A percentile compares a stretch with the other conserved stretches of the same genome.
Evolutionary conservation across 495 filamentous ascomycete species (phyloP).

Genomic region (Aspergillus nanangensis): DNA sequence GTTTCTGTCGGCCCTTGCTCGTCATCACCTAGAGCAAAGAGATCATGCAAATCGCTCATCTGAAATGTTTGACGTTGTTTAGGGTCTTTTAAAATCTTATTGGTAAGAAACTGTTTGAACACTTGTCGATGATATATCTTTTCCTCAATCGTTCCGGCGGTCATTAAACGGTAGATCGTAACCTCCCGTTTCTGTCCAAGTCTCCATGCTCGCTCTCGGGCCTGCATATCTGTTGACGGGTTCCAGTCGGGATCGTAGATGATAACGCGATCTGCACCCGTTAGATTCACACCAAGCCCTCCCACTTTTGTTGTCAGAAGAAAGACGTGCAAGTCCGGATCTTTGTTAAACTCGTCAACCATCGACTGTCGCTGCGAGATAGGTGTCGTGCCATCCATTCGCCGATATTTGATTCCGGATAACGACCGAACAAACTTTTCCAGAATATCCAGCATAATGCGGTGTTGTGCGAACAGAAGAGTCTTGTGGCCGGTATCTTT

Average conservation of each 20-base stretch:
- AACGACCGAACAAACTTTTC: conserved; percentile 69
- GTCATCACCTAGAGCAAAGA: conserved; percentile 75
- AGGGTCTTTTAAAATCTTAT: conserved; percentile 90
- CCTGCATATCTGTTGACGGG: conserved; percentile 87
- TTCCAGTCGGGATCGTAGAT: conserved; percentile 99
- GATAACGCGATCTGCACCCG: conserved; percentile 91
- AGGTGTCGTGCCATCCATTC: conserved; percentile 89
- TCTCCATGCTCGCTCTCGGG: conserved; percentile 93
- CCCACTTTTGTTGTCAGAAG: conserved; percentile 93
- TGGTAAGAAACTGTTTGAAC: conserved; percentile 92
- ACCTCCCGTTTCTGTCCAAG: conserved; percentile 92
- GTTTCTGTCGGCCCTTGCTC: conserved; percentile 75
- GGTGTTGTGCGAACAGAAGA: conserved; percentile 82
- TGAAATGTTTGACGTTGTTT: conserved; percentile 86
- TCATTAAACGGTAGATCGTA: conserved; percentile 91
- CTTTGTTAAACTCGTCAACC: conserved; percentile 87
- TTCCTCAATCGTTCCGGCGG: conserved; percentile 95
- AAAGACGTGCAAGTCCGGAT: conserved; percentile 77
- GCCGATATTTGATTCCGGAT: conserved; percentile 67
- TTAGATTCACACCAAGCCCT: conserved; percentile 88
- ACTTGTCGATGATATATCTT: conserved; percentile 99
- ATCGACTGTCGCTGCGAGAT: conserved; percentile 77
- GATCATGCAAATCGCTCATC: conserved; percentile 78
- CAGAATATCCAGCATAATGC: conserved; percentile 90
- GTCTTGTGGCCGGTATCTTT: conserved; percentile 85